Evolutionary conservation across 148 eudicot species (phyloP).

Genomic region (Heliamphora exappendiculata): DNA sequence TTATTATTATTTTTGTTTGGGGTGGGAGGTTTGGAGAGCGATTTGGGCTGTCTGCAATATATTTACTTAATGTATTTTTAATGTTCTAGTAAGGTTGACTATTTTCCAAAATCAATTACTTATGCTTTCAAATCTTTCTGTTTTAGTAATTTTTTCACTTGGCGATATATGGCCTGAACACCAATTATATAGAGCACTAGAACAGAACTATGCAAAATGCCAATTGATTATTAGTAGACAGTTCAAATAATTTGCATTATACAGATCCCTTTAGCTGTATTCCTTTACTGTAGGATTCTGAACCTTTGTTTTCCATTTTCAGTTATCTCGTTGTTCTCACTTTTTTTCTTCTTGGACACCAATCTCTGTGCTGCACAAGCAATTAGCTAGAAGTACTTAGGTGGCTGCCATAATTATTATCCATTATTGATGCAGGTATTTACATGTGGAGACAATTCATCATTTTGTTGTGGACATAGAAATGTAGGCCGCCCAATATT

Average conservation of each 20-base stretch:
- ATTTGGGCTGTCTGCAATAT: too few species aligned
- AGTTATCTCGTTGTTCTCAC: neutral
- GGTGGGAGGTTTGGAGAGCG: too few species aligned
- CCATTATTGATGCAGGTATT: slow-evolving; percentile 51
- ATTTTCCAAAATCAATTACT: too few species aligned
- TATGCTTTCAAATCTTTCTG: neutral
- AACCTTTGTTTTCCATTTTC: neutral
- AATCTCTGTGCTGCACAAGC: neutral
- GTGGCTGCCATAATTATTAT: neutral
- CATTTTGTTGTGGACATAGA: slow-evolving; percentile 81
- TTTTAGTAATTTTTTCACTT: neutral
- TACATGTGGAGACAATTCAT: slow-evolving; percentile 95
- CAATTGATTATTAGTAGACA: neutral
- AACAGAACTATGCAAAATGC: neutral
- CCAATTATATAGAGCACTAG: too few species aligned
- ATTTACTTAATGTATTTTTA: too few species aligned
- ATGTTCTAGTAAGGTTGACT: too few species aligned
- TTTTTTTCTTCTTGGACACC: neutral
- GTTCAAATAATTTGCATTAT: neutral
- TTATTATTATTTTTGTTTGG: too few species aligned
- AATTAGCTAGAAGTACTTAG: neutral
- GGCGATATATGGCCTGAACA: neutral
- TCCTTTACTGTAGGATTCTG: neutral
- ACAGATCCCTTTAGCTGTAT: neutral
- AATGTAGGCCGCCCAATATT: slow-evolving; percentile 85